phyloP scores from a whole-genome alignment of 2,329 filamentous ascomycete species.

The Botryosphaeria dothidea region DNA sequence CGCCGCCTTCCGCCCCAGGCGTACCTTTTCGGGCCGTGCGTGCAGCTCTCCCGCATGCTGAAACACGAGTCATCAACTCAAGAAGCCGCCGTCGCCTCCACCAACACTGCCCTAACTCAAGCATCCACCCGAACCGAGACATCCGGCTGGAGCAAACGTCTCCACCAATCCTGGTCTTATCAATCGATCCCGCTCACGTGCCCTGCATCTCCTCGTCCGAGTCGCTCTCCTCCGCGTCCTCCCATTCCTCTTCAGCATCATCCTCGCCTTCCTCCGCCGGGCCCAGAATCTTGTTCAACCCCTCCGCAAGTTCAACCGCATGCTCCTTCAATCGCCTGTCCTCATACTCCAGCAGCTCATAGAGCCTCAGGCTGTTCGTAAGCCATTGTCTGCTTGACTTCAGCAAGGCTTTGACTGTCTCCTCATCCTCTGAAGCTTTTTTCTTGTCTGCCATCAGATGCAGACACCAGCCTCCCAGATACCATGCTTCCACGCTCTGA shows the following conservation, averaged over 20 bases:
- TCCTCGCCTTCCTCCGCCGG: slow-evolving; percentile 44
- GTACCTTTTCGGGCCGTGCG: slow-evolving; percentile 7
- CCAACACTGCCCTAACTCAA: background rate
- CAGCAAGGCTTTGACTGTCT: slow-evolving; percentile 63
- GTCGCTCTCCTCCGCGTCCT: slow-evolving; percentile 37
- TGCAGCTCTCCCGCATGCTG: slow-evolving; percentile 14
- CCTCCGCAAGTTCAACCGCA: slow-evolving; percentile 67
- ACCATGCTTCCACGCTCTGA: slow-evolving; percentile 93
- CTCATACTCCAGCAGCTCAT: slow-evolving; percentile 77
- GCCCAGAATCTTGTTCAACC: slow-evolving; percentile 46
- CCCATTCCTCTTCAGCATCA: slow-evolving; percentile 41
- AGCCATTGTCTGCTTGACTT: slow-evolving; percentile 81
- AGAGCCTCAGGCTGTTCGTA: slow-evolving; percentile 78
- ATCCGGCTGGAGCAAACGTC: background rate
- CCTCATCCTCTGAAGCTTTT: slow-evolving; percentile 44
- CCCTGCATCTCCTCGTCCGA: slow-evolving; percentile 40
- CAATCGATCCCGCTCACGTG: slow-evolving; percentile 29
- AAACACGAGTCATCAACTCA: slow-evolving; percentile 11
- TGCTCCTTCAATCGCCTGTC: slow-evolving; percentile 77
- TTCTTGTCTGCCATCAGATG: slow-evolving; percentile 75
- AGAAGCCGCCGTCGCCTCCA: background rate
- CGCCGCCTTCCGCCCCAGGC: background rate
- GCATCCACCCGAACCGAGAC: background rate
- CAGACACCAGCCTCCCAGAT: slow-evolving; percentile 91
- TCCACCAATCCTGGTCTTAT: background rate